These are phyloP conservation scores for Cetradonia linearis DNA, from an alignment of 495 filamentous ascomycete species.

Conservation along the genomic window DNA sequence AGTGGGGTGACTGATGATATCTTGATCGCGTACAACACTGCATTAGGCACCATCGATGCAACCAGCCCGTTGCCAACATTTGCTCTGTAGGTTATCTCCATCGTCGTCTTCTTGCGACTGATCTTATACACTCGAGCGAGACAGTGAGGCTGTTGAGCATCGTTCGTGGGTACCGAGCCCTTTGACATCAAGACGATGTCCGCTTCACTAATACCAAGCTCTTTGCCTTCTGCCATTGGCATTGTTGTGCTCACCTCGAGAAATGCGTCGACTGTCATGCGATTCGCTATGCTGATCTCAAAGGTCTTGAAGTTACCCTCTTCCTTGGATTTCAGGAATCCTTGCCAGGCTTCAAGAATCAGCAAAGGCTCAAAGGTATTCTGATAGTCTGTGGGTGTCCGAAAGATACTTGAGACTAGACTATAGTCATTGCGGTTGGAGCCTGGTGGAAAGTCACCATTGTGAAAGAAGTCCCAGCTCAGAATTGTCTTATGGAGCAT, in stretches of 20 bases:
- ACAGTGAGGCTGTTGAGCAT: conserved; percentile 59
- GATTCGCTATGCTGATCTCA: conserved; percentile 73
- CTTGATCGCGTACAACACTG: conserved; percentile 63
- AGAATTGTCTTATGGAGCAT: conserved; percentile 75
- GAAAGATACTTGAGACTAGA: conserved; percentile 64
- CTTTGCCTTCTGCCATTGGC: conserved; percentile 55
- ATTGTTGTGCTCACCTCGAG: conserved; percentile 81
- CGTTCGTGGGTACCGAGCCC: conserved; percentile 51
- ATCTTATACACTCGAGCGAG: conserved; percentile 74
- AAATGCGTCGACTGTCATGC: conserved; percentile 83
- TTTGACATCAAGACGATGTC: conserved; percentile 81
- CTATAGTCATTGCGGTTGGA: conserved; percentile 57
- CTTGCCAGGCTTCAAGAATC: conserved; percentile 90
- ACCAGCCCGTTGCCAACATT: conserved; percentile 52
- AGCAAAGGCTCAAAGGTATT: conserved; percentile 82
- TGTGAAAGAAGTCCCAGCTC: conserved; percentile 86
- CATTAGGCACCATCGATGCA: conserved; percentile 43
- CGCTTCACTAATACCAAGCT: conserved; percentile 65
- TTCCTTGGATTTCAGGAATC: conserved; percentile 80
- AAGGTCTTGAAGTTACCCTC: conserved; percentile 69
- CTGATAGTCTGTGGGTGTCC: conserved; percentile 68
- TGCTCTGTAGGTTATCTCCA: conserved; percentile 78
- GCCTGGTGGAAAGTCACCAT: conserved; percentile 69
- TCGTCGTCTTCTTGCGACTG: conserved; percentile 61
- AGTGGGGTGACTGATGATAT: conserved; percentile 81